phyloP scores from a whole-genome alignment of 306 rosid species.

The Casuarina cunninghamiana region DNA sequence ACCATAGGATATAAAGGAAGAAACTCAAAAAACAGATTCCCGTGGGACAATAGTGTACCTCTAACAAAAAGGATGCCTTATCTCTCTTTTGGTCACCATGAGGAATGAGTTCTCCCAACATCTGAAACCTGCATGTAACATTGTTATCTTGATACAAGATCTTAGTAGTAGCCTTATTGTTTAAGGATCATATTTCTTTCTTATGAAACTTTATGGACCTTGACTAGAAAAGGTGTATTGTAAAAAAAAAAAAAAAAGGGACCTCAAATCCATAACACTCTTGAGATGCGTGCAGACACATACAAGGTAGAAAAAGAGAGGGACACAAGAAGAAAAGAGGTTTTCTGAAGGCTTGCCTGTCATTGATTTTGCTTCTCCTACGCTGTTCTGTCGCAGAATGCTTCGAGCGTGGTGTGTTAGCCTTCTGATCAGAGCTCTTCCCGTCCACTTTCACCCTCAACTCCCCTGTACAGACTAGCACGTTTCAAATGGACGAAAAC shows the following conservation, averaged over 20 bases:
- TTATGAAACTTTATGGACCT: no score
- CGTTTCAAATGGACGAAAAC: not conserved
- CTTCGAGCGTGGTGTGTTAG: conserved; percentile 93
- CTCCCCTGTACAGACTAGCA: conserved; percentile 37
- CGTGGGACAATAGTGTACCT: conserved; percentile 47
- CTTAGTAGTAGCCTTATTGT: conserved; percentile 9
- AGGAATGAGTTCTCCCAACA: conserved; percentile 90
- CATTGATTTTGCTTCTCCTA: conserved; percentile 96
- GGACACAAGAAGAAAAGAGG: not conserved
- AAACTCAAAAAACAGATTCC: conserved; percentile 4
- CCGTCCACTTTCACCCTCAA: conserved; percentile 65
- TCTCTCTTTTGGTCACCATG: conserved; percentile 98
- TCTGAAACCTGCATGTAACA: conserved; percentile 74
- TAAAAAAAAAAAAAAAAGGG: not conserved
- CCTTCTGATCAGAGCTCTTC: conserved; percentile 73
- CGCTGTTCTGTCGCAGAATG: conserved; percentile 99
- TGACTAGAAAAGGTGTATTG: no score
- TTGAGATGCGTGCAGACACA: not conserved
- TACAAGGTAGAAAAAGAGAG: not conserved
- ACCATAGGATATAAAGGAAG: not conserved
- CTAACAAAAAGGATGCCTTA: conserved; percentile 92
- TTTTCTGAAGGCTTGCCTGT: conserved; percentile 58
- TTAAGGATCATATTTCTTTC: not conserved
- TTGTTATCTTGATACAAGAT: conserved; percentile 12
- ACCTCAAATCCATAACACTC: not conserved